Conservation (phyloP, 352 stramenopile genomes). For the Phytophthora syringae region DNA sequence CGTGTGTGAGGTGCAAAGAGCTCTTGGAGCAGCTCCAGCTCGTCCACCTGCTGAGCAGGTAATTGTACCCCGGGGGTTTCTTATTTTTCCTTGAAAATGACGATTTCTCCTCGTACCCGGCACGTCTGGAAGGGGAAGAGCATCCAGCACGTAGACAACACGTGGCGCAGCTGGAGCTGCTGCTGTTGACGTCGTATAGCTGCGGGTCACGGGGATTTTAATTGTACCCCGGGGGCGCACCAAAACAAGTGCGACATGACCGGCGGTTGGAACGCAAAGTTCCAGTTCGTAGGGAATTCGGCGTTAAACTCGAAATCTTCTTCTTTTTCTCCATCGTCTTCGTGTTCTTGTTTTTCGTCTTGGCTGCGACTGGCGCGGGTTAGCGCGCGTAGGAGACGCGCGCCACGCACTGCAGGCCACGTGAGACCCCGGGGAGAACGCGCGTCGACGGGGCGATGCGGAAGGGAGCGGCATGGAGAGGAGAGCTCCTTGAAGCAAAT, state of each 20-base stretch:
- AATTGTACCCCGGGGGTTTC: constrained; percentile 25
- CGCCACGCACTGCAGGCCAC: constrained; percentile 60
- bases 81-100: constrained; percentile 38
- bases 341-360: constrained; percentile 11
- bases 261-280: constrained; percentile 56
- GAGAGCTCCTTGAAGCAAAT: too few relatives aligned
- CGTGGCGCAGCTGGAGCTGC: constrained; percentile 25
- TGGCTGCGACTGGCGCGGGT: constrained; percentile 1
- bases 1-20: constrained; percentile 57
- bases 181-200: constrained; percentile 9
- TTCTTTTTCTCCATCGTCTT: not conserved
- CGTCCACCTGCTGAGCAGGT: constrained; percentile 55
- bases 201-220: constrained; percentile 12
- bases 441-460: constrained; percentile 12
- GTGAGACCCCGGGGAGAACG: constrained; percentile 40
- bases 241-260: constrained; percentile 68
- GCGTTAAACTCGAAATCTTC: not conserved
- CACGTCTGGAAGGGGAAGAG: constrained; percentile 52
- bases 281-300: constrained; percentile 57
- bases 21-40: constrained; percentile 75
- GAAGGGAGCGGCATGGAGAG: too few relatives aligned
- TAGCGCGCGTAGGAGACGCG: constrained; percentile 37
- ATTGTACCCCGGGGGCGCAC: constrained; percentile 30
- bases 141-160: constrained; percentile 82
- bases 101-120: constrained; percentile 12